These are phyloP conservation scores for Geoglossum glabrum DNA, from an alignment of 495 filamentous ascomycete species.

Conservation along the genomic window DNA sequence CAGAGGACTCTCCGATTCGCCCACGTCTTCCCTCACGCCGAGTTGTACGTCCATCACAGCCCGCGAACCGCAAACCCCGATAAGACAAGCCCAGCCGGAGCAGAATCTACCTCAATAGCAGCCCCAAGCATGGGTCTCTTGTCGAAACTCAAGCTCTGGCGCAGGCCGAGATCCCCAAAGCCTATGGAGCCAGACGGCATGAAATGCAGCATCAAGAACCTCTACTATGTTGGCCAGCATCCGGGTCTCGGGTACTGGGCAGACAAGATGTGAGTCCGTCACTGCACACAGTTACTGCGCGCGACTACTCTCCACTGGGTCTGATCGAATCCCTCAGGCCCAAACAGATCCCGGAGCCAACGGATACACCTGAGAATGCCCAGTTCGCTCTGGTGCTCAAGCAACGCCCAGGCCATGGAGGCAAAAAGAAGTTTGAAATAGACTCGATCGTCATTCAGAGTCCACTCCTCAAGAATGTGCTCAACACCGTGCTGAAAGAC, in stretches of 20 bases:
- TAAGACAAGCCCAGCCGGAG: neutral
- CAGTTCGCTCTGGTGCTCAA: neutral
- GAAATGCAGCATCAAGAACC: slow-evolving; percentile 10
- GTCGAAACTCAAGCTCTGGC: neutral
- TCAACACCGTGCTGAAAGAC: slow-evolving; percentile 32
- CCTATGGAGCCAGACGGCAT: neutral
- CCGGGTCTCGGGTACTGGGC: slow-evolving; percentile 14
- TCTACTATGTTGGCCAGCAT: slow-evolving; percentile 16
- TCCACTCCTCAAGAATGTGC: slow-evolving; percentile 35
- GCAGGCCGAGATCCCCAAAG: neutral
- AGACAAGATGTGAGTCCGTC: slow-evolving; percentile 23
- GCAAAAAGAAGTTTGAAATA: slow-evolving; percentile 32
- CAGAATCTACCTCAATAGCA: neutral
- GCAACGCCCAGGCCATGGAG: neutral
- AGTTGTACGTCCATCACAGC: too few species aligned
- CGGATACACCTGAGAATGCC: neutral
- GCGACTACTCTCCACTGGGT: slow-evolving; percentile 29
- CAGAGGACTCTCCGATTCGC: neutral
- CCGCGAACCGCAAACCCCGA: neutral
- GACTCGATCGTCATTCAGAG: slow-evolving; percentile 46
- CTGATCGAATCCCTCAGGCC: slow-evolving; percentile 33
- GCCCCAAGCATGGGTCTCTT: neutral
- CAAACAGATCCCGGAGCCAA: slow-evolving; percentile 27
- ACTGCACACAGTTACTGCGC: slow-evolving; percentile 32
- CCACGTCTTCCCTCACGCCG: too few species aligned